Evolutionary conservation across 768 basidiomycete genomes (phyloP).

Genomic region (Trametes gibbosa): DNA sequence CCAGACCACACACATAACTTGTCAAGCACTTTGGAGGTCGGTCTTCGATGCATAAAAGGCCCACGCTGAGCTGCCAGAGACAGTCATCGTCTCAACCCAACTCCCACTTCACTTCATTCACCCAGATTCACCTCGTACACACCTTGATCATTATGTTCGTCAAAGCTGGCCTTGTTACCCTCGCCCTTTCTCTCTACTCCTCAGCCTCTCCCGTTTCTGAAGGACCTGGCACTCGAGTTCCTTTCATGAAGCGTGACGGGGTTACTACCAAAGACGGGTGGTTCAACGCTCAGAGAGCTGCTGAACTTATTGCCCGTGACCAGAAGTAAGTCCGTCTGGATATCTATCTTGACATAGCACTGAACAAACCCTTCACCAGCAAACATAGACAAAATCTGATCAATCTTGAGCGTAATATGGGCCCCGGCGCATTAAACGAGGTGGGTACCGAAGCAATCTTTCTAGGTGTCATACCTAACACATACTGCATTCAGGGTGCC

Average conservation of each 20-base stretch:
- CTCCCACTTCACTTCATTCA: too few relatives aligned
- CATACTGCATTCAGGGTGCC: too few relatives aligned
- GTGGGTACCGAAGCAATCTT: too few relatives aligned
- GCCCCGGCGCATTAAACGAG: slow-evolving; percentile 10
- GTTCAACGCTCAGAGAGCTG: slow-evolving; percentile 15
- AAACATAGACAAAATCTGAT: slow-evolving; percentile 22
- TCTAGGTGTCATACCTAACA: too few relatives aligned
- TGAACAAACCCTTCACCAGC: slow-evolving; percentile 1
- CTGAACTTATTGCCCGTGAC: background rate
- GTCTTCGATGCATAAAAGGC: too few relatives aligned
- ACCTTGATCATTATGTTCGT: slow-evolving; percentile 14
- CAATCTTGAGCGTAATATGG: slow-evolving; percentile 15
- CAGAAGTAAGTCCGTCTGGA: slow-evolving; percentile 11
- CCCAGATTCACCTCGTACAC: too few relatives aligned
- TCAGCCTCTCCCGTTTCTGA: slow-evolving; percentile 11
- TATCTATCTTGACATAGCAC: background rate
- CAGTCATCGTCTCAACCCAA: too few relatives aligned
- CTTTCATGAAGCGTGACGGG: slow-evolving; percentile 11
- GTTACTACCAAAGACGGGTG: slow-evolving; percentile 16
- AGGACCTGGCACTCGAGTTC: slow-evolving; percentile 7
- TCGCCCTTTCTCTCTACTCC: slow-evolving; percentile 8
- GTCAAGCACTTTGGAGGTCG: too few relatives aligned
- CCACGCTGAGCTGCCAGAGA: too few relatives aligned
- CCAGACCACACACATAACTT: too few relatives aligned
- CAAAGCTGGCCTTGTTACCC: slow-evolving; percentile 11